phyloP scores from a whole-genome alignment of 768 basidiomycete species.

The Leucosporidium yakuticum region DNA sequence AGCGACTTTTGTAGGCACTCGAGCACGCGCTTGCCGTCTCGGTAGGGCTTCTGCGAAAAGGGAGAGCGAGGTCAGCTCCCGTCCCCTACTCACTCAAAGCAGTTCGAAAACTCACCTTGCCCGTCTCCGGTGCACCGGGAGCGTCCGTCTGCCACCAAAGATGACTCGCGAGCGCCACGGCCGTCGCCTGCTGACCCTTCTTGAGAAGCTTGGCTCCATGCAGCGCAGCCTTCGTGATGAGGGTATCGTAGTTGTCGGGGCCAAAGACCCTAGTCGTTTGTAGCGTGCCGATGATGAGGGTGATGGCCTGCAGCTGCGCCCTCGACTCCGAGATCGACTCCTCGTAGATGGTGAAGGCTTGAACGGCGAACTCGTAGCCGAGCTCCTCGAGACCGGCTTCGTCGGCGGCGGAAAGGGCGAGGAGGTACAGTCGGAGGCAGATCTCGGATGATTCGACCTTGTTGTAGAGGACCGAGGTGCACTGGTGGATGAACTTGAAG shows the following conservation, averaged over 20 bases:
- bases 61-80: neutral
- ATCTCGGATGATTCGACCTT: conserved; percentile 83
- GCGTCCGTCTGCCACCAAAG: conserved; percentile 92
- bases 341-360: conserved; percentile 93
- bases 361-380: conserved; percentile 94
- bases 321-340: conserved; percentile 93
- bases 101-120: conserved; percentile 44
- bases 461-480: conserved; percentile 85
- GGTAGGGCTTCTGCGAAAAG: conserved; percentile 43
- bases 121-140: conserved; percentile 44
- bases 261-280: conserved; percentile 86
- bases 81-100: neutral
- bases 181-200: conserved; percentile 95
- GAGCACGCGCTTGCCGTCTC: conserved; percentile 93
- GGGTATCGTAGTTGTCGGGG: conserved; percentile 89
- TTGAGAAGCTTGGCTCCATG: conserved; percentile 94
- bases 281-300: conserved; percentile 83
- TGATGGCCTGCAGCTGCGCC: conserved; percentile 94
- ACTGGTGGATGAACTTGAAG: conserved; percentile 87
- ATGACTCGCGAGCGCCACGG: conserved; percentile 90
- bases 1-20: conserved; percentile 97
- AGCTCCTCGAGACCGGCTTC: conserved; percentile 93
- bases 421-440: conserved; percentile 87
- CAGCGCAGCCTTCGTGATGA: conserved; percentile 97
- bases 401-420: conserved; percentile 90